phyloP scores from a whole-genome alignment of 306 rosid genomes.

The Lotus japonicus region DNA sequence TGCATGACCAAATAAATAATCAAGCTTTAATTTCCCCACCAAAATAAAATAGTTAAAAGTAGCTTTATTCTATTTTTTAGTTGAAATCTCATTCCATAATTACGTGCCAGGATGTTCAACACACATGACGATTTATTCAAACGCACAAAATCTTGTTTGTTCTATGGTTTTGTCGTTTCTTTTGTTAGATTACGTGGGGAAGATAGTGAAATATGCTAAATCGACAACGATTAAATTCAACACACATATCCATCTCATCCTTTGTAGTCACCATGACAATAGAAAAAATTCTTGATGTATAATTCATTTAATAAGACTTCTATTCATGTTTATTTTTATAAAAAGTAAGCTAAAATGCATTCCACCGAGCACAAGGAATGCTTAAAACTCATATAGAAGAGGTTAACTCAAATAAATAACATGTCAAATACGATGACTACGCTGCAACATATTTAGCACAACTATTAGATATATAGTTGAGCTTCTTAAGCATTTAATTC shows the following conservation, averaged over 20 bases:
- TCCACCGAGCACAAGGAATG: too few relatives aligned
- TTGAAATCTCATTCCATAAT: slow-evolving; percentile 28
- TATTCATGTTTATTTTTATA: too few relatives aligned
- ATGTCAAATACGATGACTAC: too few relatives aligned
- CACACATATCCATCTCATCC: slow-evolving; percentile 8
- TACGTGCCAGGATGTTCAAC: slow-evolving; percentile 59
- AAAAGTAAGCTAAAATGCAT: too few relatives aligned
- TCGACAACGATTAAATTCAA: too few relatives aligned
- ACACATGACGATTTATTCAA: slow-evolving; percentile 36
- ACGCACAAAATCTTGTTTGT: slow-evolving; percentile 50
- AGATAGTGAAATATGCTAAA: too few relatives aligned
- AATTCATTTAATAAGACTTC: not conserved
- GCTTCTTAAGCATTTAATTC: too few relatives aligned
- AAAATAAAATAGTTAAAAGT: not conserved
- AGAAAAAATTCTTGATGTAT: not conserved
- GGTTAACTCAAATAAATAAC: too few relatives aligned
- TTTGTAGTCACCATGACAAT: not conserved
- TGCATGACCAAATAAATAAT: slow-evolving; percentile 18
- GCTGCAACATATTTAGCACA: too few relatives aligned
- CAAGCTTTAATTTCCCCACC: slow-evolving; percentile 32
- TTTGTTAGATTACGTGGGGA: slow-evolving; percentile 20
- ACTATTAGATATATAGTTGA: too few relatives aligned
- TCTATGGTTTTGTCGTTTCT: slow-evolving; percentile 60
- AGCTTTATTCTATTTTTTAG: not conserved
- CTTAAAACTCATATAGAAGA: too few relatives aligned